phyloP scores from a whole-genome alignment of 129 eudicot genomes.

The Flaveria robusta region DNA sequence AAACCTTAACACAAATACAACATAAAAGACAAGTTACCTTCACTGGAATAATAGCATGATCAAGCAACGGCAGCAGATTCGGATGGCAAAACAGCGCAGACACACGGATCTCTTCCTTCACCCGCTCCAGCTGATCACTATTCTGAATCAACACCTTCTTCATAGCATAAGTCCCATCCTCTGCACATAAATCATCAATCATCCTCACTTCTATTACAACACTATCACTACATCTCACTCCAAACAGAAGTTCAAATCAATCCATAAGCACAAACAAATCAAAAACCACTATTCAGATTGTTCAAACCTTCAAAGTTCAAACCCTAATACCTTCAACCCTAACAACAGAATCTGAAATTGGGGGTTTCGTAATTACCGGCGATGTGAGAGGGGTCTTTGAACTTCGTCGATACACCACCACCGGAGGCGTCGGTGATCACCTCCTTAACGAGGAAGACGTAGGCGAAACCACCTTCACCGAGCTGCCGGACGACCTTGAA shows the following conservation, averaged over 20 bases:
- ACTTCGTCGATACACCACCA: constrained; percentile 51
- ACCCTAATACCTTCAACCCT: too few relatives aligned
- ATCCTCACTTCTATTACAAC: background rate
- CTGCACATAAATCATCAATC: constrained; percentile 43
- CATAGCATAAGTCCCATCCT: constrained; percentile 99
- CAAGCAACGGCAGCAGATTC: constrained; percentile 83
- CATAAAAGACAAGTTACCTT: constrained; percentile 48
- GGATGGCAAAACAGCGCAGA: constrained; percentile 80
- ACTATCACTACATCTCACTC: background rate
- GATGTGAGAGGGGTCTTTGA: constrained; percentile 76
- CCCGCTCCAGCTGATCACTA: constrained; percentile 81
- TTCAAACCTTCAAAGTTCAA: background rate
- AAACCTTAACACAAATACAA: background rate
- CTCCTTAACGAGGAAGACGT: constrained; percentile 83
- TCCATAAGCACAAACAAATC: too few relatives aligned
- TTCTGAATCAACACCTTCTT: constrained; percentile 91
- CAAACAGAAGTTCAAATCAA: constrained; percentile 8
- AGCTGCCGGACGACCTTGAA: constrained; percentile 75
- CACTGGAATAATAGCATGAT: constrained; percentile 82
- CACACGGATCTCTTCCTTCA: constrained; percentile 95
- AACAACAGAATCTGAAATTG: background rate
- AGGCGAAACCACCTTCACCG: constrained; percentile 91
- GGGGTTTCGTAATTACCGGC: constrained; percentile 52
- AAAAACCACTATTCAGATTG: constrained; percentile 9
- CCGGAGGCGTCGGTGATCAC: constrained; percentile 36